Evolutionary conservation across 2,329 filamentous ascomycete species (phyloP), one percentile per base, ranked within the genome.

Genomic region (Fusarium sp.): DNA sequence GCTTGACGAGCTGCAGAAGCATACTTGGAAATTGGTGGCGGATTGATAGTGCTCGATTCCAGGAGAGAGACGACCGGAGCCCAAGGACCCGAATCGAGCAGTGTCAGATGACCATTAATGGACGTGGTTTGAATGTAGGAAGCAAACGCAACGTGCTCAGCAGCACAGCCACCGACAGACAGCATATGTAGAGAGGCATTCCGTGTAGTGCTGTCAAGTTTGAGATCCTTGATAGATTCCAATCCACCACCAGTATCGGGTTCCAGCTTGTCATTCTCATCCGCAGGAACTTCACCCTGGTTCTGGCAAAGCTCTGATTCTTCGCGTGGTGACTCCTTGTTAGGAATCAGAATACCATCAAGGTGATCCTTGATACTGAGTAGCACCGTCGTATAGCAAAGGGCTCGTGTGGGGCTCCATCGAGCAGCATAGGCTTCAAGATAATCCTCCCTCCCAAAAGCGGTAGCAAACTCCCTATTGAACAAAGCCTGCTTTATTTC

Each of bases 21-120:
- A 75, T 88, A 88, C 59, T 83, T 84, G 13, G 86, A 87, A 9
- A 87, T 71, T 1, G 79, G 73, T 0, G 84, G 84, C 2, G 87
- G 80, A 2, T 81, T 84, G 1, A 83, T 88, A 46, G 94, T 83
- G 11, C 84, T 82, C 2, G 80, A 72, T 12, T 87, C 82, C 8
- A 98, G 84, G 15, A 85, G 85, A 0, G 82, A 74, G 8, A 92
- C 83, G 13, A 94, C 88, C 4, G 79, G 69, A 0, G 82, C 83
- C 95, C 96, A 98, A 30, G 92, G 88, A 5, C 91, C 96, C 20
- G 93, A 89, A 81, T 98, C 95, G 49, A 98, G 81, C n/a, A 94
- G 88, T 8, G 84, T 86, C 13, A 96, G 80, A 32, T 80, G 67
- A 22, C 81, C 81, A 1, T 46, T 29, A 8, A 73, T 61, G 7